Percentiles rank a stretch among this genome's conserved stretches.
Evolutionary conservation across 2,329 filamentous ascomycete species (phyloP).

Genomic region (Penicillium frequentans): DNA sequence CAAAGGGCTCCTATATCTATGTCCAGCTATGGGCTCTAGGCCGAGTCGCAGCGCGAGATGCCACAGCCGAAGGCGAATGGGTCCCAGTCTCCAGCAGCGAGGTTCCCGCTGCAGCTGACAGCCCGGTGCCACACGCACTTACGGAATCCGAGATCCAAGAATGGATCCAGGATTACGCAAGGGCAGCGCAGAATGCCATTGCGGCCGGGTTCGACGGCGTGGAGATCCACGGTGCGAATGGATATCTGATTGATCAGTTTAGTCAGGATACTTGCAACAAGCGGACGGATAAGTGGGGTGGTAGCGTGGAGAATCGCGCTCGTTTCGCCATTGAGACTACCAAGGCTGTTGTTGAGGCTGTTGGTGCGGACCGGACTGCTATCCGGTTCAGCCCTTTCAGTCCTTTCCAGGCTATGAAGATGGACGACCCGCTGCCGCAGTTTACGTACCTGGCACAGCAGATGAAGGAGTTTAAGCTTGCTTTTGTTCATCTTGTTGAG

Average conservation of each 20-base stretch:
- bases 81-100: conserved; percentile 26
- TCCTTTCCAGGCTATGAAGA: conserved; percentile 52
- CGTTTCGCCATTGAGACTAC: conserved; percentile 57
- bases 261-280: conserved; percentile 48
- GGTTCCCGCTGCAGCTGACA: conserved; percentile 5
- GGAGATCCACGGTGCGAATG: conserved; percentile 52
- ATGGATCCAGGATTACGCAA: conserved; percentile 44
- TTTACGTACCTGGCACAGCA: conserved; percentile 59
- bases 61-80: conserved; percentile 10
- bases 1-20: conserved; percentile 61
- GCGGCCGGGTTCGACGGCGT: conserved; percentile 56
- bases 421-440: conserved; percentile 63
- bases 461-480: conserved; percentile 54
- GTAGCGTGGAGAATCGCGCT: conserved; percentile 51
- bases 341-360: conserved; percentile 41
- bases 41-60: conserved; percentile 49
- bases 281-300: conserved; percentile 53
- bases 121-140: conserved; percentile 24
- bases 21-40: conserved; percentile 64
- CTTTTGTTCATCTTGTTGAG: conserved; percentile 64
- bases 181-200: conserved; percentile 53
- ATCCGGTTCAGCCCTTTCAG: conserved; percentile 51
- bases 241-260: conserved; percentile 56
- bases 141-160: conserved; percentile 45
- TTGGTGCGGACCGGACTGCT: conserved; percentile 48